Evolutionary conservation across 1,284 basidiomycete species (phyloP), one percentile per base, ranked within the genome.

Genomic region (Boletus sp.): DNA sequence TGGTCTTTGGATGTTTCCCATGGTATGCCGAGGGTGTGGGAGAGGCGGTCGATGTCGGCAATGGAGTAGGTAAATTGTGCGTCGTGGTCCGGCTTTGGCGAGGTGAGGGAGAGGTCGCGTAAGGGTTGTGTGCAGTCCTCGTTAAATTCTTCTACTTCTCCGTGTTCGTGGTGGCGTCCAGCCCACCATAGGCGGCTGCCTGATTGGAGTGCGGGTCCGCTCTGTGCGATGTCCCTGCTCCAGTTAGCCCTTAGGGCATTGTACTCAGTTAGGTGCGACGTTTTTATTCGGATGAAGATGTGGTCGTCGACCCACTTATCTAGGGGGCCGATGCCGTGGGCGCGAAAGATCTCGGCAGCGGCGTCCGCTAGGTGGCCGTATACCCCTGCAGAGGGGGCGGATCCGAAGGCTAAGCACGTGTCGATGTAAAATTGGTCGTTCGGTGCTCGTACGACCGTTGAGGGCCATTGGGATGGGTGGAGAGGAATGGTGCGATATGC

Each of bases 21-120:
- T 0, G 70, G 71, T 14, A 76, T 74, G 0, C 77, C 76, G 11
- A 80, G 65, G 0, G 40, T 0, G 0, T 59, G 17, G 4, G 73
- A 75, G 0, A 77, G 4, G 1, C 1, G 1, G 17, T 63, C 25
- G 0, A 65, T 30, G 14, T 64, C 48, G 0, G 14, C 3, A 0
- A 64, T 1, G 6, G 2, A 17, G 33, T 63, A 60, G 0, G 46
- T 17, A 19, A 63, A 63, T 0, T 1, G 0, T 0, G 0, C 3
- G 3, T 65, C 52, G 1, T 57, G 48, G 0, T 43, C 17, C 0
- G 40, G 31, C 1, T 25, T 3, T 0, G 31, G 11, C 6, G 43
- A 27, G 4, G 4, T 3, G 7, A 2, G 0, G 0, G 56, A 50
- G 0, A 37, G 11, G 35, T 63, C 50, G 2, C 19, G 1, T 1